Evolutionary conservation across 2,329 filamentous ascomycete genomes (phyloP).

Genomic region (Penicillium fuscoglaucum): DNA sequence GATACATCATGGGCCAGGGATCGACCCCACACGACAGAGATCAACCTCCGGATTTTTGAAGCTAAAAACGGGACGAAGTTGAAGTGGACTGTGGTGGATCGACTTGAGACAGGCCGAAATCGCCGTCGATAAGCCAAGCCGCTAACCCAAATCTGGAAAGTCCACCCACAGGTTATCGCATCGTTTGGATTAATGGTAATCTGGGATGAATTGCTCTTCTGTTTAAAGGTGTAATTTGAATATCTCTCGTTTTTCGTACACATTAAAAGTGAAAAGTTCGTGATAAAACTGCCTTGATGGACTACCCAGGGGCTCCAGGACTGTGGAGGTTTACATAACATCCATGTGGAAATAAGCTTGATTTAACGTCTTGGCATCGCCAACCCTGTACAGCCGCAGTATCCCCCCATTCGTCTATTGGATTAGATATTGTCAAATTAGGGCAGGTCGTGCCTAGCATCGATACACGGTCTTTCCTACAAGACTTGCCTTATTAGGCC

Average conservation of each 20-base stretch:
- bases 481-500: conserved; percentile 6
- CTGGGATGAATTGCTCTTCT: not conserved
- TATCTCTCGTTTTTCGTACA: not conserved
- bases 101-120: not conserved
- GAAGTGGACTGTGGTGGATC: not conserved
- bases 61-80: not conserved
- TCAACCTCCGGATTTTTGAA: not conserved
- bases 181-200: not conserved
- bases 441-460: conserved; percentile 1
- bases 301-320: not conserved
- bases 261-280: accelerated
- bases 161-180: conserved; percentile 13
- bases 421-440: conserved; percentile 4
- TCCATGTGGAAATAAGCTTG: conserved; percentile 20
- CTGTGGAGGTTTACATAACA: conserved; percentile 6
- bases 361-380: conserved; percentile 8
- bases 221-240: no score
- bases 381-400: not conserved
- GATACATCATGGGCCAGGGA: not conserved
- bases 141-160: conserved; percentile 23
- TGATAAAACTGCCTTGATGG: not conserved
- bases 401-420: not conserved
- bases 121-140: not conserved
- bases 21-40: not conserved
- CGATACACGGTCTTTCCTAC: not conserved